Evolutionary conservation across 2,329 filamentous ascomycete genomes (phyloP).

Genomic region (Verticillium alfalfae): DNA sequence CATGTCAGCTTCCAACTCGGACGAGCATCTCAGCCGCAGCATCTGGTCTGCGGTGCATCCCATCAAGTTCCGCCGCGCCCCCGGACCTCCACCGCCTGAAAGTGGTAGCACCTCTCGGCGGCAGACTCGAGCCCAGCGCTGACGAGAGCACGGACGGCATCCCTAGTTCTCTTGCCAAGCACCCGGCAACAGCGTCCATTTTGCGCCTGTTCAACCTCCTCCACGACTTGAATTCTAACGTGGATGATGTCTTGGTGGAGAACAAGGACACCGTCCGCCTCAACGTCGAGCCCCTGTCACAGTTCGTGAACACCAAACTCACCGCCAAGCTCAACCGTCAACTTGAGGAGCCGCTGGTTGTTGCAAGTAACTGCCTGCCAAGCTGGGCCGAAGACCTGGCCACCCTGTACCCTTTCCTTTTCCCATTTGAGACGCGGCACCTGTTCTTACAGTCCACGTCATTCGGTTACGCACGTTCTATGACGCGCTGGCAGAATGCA

Average conservation of each 20-base stretch:
- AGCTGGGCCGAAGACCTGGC: constrained; percentile 95
- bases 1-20: constrained; percentile 42
- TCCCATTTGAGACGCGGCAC: constrained; percentile 95
- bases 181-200: constrained; percentile 81
- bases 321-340: constrained; percentile 97
- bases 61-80: constrained; percentile 84
- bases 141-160: constrained; percentile 55
- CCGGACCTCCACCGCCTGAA: constrained; percentile 74
- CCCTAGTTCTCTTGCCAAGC: constrained; percentile 74
- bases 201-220: constrained; percentile 82
- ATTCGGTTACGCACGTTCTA: constrained; percentile 94
- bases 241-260: constrained; percentile 83
- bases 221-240: constrained; percentile 86
- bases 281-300: constrained; percentile 76
- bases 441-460: constrained; percentile 96
- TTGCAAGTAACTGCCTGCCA: constrained; percentile 92
- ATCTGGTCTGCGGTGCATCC: constrained; percentile 89
- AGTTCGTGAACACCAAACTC: constrained; percentile 98
- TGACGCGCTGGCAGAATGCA: constrained; percentile 94
- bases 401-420: constrained; percentile 90
- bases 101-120: constrained; percentile 61
- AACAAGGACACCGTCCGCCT: constrained; percentile 66
- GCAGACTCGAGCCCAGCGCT: constrained; percentile 38
- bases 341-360: constrained; percentile 91
- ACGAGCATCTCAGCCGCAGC: constrained; percentile 66